A percentile compares a stretch with the other conserved stretches of the same genome.
These are phyloP conservation scores for Trichoderma afroharzianum DNA, from an alignment of 2,329 filamentous ascomycete genomes.

Conservation along the genomic window DNA sequence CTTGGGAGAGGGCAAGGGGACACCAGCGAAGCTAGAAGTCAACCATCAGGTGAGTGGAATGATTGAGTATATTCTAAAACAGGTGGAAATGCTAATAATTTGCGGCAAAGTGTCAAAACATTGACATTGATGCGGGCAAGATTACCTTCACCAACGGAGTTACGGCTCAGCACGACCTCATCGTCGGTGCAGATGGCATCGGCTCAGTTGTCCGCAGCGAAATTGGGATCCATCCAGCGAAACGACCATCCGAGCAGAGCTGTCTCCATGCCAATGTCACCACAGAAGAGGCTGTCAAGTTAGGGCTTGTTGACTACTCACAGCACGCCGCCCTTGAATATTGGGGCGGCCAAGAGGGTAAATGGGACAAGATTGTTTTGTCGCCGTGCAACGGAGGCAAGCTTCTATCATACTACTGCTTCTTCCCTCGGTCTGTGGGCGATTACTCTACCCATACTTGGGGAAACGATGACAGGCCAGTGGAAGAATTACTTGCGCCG, in stretches of 20 bases:
- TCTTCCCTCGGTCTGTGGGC: constrained; percentile 54
- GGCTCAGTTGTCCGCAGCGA: constrained; percentile 61
- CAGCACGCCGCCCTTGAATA: constrained; percentile 60
- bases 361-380: constrained; percentile 67
- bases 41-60: constrained; percentile 48
- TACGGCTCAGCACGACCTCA: constrained; percentile 51
- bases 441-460: constrained; percentile 61
- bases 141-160: constrained; percentile 53
- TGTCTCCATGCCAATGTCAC: constrained; percentile 64
- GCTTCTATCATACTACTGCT: constrained; percentile 66
- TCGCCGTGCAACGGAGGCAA: constrained; percentile 65
- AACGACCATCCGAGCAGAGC: constrained; percentile 55
- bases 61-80: too few relatives aligned
- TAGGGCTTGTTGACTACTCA: constrained; percentile 62
- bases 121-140: constrained; percentile 49
- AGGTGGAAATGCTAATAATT: not conserved
- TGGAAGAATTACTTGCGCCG: constrained; percentile 57
- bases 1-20: constrained; percentile 50
- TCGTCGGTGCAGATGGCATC: constrained; percentile 65
- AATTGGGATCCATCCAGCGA: constrained; percentile 59
- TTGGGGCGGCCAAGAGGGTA: constrained; percentile 63
- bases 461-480: constrained; percentile 48
- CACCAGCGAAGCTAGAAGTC: constrained; percentile 50
- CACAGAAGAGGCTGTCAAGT: constrained; percentile 56
- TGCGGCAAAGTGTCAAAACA: constrained; percentile 37